Conservation (phyloP, 2,329 filamentous ascomycete genomes). For the Hymenoscyphus fraxineus region DNA sequence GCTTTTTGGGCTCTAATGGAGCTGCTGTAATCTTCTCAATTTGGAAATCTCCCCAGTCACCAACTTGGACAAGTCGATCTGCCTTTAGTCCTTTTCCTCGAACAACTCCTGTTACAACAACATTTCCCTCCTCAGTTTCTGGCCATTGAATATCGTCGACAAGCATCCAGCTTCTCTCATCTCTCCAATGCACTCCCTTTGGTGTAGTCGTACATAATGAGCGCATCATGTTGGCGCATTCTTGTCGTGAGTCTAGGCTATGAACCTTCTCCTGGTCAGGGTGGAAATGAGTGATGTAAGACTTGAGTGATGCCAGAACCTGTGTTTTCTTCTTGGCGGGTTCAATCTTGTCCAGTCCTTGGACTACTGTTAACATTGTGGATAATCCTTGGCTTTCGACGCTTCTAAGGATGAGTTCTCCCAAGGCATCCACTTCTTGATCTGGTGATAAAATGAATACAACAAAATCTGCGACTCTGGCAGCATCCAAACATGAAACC, state of each 20-base stretch:
- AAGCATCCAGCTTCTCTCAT: constrained; percentile 93
- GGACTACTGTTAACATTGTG: constrained; percentile 81
- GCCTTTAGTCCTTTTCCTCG: constrained; percentile 84
- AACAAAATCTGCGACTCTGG: constrained; percentile 86
- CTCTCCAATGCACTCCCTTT: constrained; percentile 92
- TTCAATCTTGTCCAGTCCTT: constrained; percentile 73
- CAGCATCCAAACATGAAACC: constrained; percentile 76
- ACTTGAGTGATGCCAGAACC: constrained; percentile 78
- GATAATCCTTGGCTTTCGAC: constrained; percentile 94
- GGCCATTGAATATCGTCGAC: constrained; percentile 77
- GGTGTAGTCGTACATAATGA: constrained; percentile 88
- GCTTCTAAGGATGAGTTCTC: constrained; percentile 78
- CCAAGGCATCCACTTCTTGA: constrained; percentile 78
- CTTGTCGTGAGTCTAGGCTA: constrained; percentile 81
- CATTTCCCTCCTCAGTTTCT: constrained; percentile 55
- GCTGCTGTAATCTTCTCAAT: constrained; percentile 83
- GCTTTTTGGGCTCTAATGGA: constrained; percentile 59
- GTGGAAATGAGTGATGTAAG: constrained; percentile 92
- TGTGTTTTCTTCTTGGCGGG: constrained; percentile 74
- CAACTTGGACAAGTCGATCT: constrained; percentile 84
- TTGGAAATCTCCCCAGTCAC: constrained; percentile 92
- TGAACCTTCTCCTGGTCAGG: constrained; percentile 88
- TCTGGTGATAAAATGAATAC: constrained; percentile 78
- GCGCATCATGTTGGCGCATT: constrained; percentile 85
- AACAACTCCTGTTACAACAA: constrained; percentile 78